Percentiles rank a stretch among this genome's conserved stretches.
phyloP scores from a whole-genome alignment of 768 basidiomycete genomes.

The Termitomyces bulborhizus region DNA sequence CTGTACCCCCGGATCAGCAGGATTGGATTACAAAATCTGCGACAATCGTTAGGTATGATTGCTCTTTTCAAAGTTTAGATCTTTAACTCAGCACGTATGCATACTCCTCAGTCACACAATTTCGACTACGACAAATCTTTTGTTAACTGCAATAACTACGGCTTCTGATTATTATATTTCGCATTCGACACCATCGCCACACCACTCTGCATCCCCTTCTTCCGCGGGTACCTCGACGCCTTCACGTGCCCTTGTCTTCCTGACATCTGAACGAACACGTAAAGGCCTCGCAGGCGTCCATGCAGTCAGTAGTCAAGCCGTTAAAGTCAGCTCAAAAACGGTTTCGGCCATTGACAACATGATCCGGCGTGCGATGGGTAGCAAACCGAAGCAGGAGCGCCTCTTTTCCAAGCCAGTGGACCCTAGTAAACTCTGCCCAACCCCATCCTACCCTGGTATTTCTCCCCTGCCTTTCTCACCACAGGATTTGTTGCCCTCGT shows the following conservation, averaged over 20 bases:
- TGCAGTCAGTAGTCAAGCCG: conserved; percentile 58
- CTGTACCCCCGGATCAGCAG: conserved; percentile 60
- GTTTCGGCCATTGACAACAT: conserved; percentile 53
- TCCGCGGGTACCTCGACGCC: conserved; percentile 15
- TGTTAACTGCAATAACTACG: conserved; percentile 53
- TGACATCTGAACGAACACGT: conserved; percentile 53
- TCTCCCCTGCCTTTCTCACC: conserved; percentile 12
- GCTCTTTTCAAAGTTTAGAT: no score
- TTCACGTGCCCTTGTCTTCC: conserved; percentile 47
- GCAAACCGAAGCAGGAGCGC: conserved; percentile 27
- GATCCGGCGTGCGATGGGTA: conserved; percentile 51
- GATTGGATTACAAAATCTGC: conserved; percentile 66
- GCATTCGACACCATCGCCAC: conserved; percentile 47
- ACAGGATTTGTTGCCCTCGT: conserved; percentile 12
- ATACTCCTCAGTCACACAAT: conserved; percentile 50
- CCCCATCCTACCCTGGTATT: background rate
- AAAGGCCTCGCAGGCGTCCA: conserved; percentile 57
- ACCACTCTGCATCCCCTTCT: conserved; percentile 20
- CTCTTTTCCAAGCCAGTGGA: conserved; percentile 6
- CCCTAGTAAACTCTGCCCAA: conserved; percentile 6
- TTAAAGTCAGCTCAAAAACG: conserved; percentile 59
- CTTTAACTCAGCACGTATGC: background rate
- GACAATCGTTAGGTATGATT: conserved; percentile 51
- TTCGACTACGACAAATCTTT: conserved; percentile 55
- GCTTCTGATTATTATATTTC: conserved; percentile 59